These are phyloP conservation scores for Camellia lanceoleosa DNA, from an alignment of 148 eudicot species.

Conservation along the genomic window DNA sequence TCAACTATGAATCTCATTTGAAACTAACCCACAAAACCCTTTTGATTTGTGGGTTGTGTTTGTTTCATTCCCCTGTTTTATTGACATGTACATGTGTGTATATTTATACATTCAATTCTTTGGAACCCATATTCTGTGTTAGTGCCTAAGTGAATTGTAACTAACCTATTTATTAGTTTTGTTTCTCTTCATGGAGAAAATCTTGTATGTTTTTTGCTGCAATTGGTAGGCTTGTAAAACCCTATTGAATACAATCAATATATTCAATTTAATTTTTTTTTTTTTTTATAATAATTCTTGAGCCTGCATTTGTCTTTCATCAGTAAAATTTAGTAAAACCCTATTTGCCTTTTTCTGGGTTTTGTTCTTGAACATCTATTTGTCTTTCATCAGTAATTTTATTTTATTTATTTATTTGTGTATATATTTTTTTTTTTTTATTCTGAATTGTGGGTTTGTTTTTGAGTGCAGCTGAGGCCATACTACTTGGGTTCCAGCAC, in stretches of 20 bases:
- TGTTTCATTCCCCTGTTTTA: neutral
- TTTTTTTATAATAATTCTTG: neutral
- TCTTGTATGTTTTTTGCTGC: neutral
- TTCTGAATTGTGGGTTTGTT: neutral
- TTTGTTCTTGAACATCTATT: too few species aligned
- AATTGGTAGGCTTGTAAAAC: neutral
- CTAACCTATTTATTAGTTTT: neutral
- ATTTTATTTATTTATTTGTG: too few species aligned
- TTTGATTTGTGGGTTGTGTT: neutral
- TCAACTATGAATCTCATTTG: neutral
- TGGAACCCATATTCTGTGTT: neutral
- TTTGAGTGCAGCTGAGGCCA: slow-evolving; percentile 67
- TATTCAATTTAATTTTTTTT: neutral
- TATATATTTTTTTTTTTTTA: neutral
- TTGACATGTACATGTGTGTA: neutral
- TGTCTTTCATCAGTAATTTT: too few species aligned
- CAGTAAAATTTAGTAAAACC: neutral
- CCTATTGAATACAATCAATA: neutral
- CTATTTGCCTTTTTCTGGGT: too few species aligned
- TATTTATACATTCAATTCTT: neutral
- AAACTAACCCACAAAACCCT: neutral
- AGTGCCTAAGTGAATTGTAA: neutral
- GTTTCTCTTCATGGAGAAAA: neutral
- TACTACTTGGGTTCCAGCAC: slow-evolving; percentile 86
- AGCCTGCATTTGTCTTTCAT: neutral